phyloP scores from a whole-genome alignment of 257 asterid genomes.

The Solanum gracilifrons region DNA sequence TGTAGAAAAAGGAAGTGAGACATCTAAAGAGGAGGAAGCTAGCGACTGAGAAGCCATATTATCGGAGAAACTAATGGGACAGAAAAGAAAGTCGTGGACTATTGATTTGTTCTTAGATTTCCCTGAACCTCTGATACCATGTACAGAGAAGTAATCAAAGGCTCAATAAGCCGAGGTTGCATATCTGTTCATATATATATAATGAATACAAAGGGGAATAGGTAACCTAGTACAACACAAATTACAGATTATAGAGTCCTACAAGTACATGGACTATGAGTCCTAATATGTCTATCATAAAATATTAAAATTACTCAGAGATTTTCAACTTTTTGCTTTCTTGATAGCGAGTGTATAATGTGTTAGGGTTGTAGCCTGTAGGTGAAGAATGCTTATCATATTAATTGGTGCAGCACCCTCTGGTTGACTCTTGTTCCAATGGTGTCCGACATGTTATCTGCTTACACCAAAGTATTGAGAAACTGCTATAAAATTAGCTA shows the following conservation, averaged over 20 bases:
- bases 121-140: no score
- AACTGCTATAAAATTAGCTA: neutral
- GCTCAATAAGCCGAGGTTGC: no score
- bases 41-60: neutral
- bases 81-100: neutral
- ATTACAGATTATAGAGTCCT: no score
- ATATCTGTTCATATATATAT: no score
- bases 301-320: neutral
- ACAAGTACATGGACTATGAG: no score
- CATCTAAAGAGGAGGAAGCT: neutral
- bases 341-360: neutral
- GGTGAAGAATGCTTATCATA: neutral
- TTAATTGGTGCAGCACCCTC: neutral
- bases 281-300: neutral
- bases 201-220: no score
- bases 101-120: no score
- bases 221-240: no score
- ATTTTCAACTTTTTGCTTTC: rapidly evolving
- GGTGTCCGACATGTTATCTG: neutral
- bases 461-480: neutral
- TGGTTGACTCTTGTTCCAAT: neutral
- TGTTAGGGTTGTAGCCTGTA: neutral
- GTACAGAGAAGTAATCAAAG: no score
- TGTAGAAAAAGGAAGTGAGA: neutral
- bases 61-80: neutral